Conservation (phyloP, 2,329 filamentous ascomycete species). For the Cladosporium sp. region DNA sequence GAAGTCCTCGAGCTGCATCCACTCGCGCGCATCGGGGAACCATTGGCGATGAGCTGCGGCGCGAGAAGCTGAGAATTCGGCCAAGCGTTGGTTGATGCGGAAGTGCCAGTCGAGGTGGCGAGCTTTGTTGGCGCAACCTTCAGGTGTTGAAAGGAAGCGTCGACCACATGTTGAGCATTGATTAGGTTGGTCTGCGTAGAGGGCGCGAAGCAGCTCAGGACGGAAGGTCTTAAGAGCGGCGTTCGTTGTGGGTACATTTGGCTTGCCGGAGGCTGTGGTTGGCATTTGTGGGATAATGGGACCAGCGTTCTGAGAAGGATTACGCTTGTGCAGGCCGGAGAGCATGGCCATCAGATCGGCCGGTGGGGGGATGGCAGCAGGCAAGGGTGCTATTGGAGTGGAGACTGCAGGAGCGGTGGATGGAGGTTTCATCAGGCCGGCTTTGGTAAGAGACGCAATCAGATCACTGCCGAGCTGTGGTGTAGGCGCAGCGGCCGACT, state of each 20-base stretch:
- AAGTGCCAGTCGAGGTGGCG: constrained; percentile 99
- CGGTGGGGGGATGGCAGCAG: neutral
- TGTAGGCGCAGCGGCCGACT: constrained; percentile 22
- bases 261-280: neutral
- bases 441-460: constrained; percentile 28
- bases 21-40: constrained; percentile 91
- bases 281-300: neutral
- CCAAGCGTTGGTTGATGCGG: constrained; percentile 81
- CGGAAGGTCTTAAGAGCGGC: constrained; percentile 49
- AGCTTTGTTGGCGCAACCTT: constrained; percentile 80
- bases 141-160: constrained; percentile 71
- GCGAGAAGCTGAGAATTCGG: constrained; percentile 61
- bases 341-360: constrained; percentile 11
- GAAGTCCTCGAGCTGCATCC: constrained; percentile 80
- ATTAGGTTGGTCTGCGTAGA: constrained; percentile 79
- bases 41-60: constrained; percentile 81
- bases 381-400: neutral
- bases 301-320: neutral
- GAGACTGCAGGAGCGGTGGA: constrained; percentile 13
- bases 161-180: constrained; percentile 89
- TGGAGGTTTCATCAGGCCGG: constrained; percentile 21
- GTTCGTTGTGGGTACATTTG: constrained; percentile 25
- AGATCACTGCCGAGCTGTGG: constrained; percentile 24
- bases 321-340: constrained; percentile 3
- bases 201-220: constrained; percentile 64